phyloP scores from a whole-genome alignment of 1,284 basidiomycete genomes.

The Irpex sp. region DNA sequence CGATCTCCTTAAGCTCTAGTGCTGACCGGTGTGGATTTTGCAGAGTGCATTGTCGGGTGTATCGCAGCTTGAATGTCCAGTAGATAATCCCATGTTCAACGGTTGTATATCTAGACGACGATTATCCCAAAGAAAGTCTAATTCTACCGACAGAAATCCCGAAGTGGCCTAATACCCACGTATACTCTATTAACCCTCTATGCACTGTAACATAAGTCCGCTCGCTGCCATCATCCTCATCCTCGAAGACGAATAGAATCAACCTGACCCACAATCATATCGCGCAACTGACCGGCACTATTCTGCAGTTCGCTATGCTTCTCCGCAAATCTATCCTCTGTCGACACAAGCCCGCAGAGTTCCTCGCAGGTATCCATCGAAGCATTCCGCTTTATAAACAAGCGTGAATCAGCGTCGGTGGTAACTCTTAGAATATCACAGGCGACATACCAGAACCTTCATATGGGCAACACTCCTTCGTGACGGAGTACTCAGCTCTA shows the following conservation, averaged over 20 bases:
- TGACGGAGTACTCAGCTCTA: not conserved
- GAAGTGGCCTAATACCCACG: too few species aligned
- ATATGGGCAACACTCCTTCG: not conserved
- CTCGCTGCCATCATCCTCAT: too few species aligned
- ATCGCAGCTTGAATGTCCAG: slow-evolving; percentile 27
- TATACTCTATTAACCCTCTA: too few species aligned
- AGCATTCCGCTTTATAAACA: not conserved
- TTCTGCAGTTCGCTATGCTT: not conserved
- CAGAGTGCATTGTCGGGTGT: slow-evolving; percentile 48
- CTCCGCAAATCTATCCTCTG: not conserved
- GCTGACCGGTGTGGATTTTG: not conserved
- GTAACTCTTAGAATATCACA: too few species aligned
- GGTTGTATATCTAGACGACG: not conserved
- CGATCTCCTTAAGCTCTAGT: not conserved
- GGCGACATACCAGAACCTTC: not conserved
- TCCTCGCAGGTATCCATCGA: not conserved
- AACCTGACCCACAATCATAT: not conserved
- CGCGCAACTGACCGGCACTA: not conserved
- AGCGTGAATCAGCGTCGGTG: too few species aligned
- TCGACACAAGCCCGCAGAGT: not conserved
- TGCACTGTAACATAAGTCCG: too few species aligned
- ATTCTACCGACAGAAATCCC: too few species aligned
- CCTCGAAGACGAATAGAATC: not conserved
- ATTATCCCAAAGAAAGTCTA: not conserved
- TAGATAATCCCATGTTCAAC: not conserved